Percentiles rank a stretch among this genome's conserved stretches.
Evolutionary conservation across 2,329 filamentous ascomycete genomes (phyloP).

Genomic region (Colletotrichum eremochloae): DNA sequence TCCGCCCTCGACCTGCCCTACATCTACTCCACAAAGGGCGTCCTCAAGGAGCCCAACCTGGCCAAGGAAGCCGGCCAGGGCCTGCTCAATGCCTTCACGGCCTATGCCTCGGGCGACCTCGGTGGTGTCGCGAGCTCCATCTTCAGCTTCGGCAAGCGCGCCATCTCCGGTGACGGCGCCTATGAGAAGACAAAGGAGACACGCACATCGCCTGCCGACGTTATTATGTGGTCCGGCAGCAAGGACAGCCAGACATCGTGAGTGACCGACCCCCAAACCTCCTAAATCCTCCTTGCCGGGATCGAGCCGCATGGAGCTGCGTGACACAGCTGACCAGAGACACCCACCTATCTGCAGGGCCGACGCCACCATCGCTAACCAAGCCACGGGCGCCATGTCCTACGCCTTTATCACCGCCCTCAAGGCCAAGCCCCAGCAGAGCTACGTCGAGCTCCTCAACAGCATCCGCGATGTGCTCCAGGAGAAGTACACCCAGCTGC

Average conservation of each 20-base stretch:
- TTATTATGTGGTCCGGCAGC: slow-evolving; percentile 97
- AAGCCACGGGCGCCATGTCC: slow-evolving; percentile 98
- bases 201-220: slow-evolving; percentile 94
- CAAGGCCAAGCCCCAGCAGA: slow-evolving; percentile 94
- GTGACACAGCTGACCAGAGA: slow-evolving; percentile 10
- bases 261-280: slow-evolving; percentile 43
- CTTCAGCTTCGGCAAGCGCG: slow-evolving; percentile 85
- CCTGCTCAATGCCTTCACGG: slow-evolving; percentile 78
- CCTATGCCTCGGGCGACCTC: slow-evolving; percentile 88
- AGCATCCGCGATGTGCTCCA: slow-evolving; percentile 91
- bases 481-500: slow-evolving; percentile 92
- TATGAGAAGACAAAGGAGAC: slow-evolving; percentile 86
- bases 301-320: neutral
- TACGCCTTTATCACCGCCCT: slow-evolving; percentile 95
- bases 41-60: slow-evolving; percentile 85
- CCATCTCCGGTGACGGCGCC: slow-evolving; percentile 81
- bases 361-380: slow-evolving; percentile 87
- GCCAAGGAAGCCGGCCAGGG: slow-evolving; percentile 84
- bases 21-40: slow-evolving; percentile 83
- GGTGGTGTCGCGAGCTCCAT: slow-evolving; percentile 83
- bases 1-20: slow-evolving; percentile 84
- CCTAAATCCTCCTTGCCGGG: too few species aligned
- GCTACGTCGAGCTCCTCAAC: slow-evolving; percentile 95
- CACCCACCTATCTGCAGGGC: slow-evolving; percentile 65
- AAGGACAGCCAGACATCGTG: slow-evolving; percentile 94